phyloP scores from a whole-genome alignment of 768 basidiomycete genomes.

The Boletus sp. region DNA sequence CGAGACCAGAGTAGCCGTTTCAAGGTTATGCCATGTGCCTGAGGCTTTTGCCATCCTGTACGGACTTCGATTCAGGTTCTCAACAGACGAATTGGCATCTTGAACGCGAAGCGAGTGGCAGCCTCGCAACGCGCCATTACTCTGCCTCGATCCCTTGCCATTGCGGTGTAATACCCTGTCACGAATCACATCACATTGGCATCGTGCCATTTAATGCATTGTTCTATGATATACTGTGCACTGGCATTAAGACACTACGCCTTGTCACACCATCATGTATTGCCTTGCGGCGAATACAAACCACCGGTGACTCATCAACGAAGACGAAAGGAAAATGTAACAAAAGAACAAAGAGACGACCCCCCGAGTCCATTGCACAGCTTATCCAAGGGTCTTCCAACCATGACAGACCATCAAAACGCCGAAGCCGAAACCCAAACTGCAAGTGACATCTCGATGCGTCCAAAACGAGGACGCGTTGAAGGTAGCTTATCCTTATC shows the following conservation, averaged over 20 bases:
- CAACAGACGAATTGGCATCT: not conserved
- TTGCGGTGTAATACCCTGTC: not conserved
- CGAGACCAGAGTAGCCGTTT: too few relatives aligned
- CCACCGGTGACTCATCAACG: too few relatives aligned
- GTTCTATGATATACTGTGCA: too few relatives aligned
- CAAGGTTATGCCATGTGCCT: not conserved
- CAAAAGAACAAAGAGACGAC: too few relatives aligned
- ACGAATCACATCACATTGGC: not conserved
- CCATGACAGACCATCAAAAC: not conserved
- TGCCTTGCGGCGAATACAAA: too few relatives aligned
- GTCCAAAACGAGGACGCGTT: not conserved
- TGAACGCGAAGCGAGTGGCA: constrained; percentile 12
- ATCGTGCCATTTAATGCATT: too few relatives aligned
- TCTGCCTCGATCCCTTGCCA: not conserved
- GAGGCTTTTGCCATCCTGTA: not conserved
- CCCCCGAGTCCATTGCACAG: not conserved
- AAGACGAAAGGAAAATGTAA: too few relatives aligned
- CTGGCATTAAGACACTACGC: too few relatives aligned
- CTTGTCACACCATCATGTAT: too few relatives aligned
- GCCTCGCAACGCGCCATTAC: constrained; percentile 1
- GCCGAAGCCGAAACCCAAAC: not conserved
- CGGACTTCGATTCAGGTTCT: not conserved
- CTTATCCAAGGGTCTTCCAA: not conserved
- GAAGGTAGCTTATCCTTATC: not conserved
- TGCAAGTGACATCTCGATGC: not conserved